phyloP scores from a whole-genome alignment of 352 stramenopile species.

The Pythium diclinum region DNA sequence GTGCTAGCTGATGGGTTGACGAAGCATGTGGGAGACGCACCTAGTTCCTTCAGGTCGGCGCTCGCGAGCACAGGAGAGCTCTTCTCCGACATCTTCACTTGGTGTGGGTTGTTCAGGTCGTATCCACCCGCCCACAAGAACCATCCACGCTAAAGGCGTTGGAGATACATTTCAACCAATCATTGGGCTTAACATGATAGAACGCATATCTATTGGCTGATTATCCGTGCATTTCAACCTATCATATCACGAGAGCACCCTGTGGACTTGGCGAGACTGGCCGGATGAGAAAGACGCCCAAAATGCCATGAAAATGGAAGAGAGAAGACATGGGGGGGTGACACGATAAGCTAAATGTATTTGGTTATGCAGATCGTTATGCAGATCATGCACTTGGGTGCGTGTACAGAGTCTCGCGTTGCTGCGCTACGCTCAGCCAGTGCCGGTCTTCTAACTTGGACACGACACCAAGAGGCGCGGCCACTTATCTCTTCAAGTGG shows the following conservation, averaged over 20 bases:
- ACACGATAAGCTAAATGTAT: not conserved
- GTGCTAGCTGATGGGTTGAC: not conserved
- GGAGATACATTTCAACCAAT: not conserved
- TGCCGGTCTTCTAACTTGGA: not conserved
- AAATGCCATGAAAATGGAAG: not conserved
- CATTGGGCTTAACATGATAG: not conserved
- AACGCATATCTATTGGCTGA: not conserved
- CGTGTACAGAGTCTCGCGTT: not conserved
- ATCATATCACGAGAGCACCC: not conserved
- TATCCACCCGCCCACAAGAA: conserved; percentile 17
- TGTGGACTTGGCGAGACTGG: too few species aligned
- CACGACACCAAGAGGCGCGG: not conserved
- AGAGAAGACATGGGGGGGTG: not conserved
- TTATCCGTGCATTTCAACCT: not conserved
- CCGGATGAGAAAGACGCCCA: not conserved
- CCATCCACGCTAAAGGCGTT: conserved; percentile 9
- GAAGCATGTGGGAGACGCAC: not conserved
- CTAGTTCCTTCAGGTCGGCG: conserved; percentile 18
- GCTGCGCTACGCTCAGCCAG: not conserved
- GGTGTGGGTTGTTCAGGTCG: not conserved
- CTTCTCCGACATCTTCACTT: conserved; percentile 12
- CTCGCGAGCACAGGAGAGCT: conserved; percentile 20
- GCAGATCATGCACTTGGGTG: not conserved
- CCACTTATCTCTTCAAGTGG: conserved; percentile 58
- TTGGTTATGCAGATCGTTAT: not conserved